A percentile compares a stretch with the other conserved stretches of the same genome.
Conservation (phyloP, 1,284 basidiomycete genomes). For the Melampsora americana region DNA sequence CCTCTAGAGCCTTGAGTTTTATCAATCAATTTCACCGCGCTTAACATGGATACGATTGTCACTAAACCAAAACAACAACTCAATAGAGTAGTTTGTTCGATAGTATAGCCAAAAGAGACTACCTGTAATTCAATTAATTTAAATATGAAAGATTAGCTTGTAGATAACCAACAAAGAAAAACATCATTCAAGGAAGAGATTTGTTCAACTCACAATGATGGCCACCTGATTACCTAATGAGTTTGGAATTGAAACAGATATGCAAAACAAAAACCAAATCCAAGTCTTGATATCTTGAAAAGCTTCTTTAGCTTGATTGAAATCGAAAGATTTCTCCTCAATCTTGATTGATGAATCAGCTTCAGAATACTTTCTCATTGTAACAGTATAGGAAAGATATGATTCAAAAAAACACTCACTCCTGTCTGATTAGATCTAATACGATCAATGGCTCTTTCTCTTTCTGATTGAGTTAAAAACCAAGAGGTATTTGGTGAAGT, state of each 20-base stretch:
- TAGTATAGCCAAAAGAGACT: neutral
- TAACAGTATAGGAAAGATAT: neutral
- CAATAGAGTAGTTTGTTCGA: neutral
- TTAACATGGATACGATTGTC: neutral
- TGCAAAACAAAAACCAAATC: constrained; percentile 16
- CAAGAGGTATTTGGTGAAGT: constrained; percentile 63
- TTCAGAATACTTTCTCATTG: no score
- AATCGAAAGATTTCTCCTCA: neutral
- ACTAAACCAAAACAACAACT: constrained; percentile 1
- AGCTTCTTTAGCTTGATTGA: constrained; percentile 14
- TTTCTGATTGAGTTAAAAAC: constrained; percentile 65
- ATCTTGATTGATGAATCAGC: neutral
- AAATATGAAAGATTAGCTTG: neutral
- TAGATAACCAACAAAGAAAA: no score
- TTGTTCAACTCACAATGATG: constrained; percentile 1
- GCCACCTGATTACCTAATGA: neutral
- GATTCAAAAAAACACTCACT: neutral
- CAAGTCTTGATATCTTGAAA: constrained; percentile 5
- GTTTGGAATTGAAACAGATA: neutral
- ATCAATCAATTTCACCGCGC: constrained; percentile 6
- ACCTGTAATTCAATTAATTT: neutral
- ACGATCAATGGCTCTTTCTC: constrained; percentile 64
- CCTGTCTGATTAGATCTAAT: constrained; percentile 60
- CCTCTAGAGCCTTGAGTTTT: neutral
- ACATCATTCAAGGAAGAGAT: neutral